Base-by-base conservation (phyloP, 352 stramenopile genomes). In the Pythium periplocum region DNA sequence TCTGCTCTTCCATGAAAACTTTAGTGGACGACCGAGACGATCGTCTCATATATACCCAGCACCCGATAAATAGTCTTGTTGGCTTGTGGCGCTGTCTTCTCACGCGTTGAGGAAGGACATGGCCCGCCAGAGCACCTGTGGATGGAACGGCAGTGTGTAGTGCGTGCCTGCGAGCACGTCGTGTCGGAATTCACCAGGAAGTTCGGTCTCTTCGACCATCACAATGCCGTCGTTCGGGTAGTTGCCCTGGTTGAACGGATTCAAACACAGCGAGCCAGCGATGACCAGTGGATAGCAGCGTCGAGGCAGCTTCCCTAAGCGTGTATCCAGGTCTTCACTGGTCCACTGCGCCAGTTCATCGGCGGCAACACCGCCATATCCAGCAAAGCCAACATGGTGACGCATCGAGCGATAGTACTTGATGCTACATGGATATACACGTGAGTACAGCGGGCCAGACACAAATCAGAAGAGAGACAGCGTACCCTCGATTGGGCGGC, bases 121-220 rank as follows among this genome's bases (percentile, higher is more conserved):
- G 17, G 17, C 17, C 17, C 17, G 17, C 17, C 17, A 26, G 17
- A 26, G 17, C 17, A 26, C 0, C 17, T 26, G 17, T 26, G 17
- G 17, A 26, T 26, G 17, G 17, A 26, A 26, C 17, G 17, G 17
- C 17, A 26, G 17, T 26, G 17, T 26, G 17, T 26, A 26, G 17
- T 26, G 17, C 17, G 17, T 26, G 17, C 17, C 17, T 26, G 17
- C 17, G 17, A 26, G 17, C 45, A 90, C 80, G 57, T 72, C 49
- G 33, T 90, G 77, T n/a, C 74, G 77, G 59, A 84, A 87, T 47
- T 90, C 71, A 26, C 80, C 80, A 6, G 80, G 80, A 12, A 90
- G 51, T 32, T 53, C 48, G 3, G 80, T 90, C 57, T 88, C 80
- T 26, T 87, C 71, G 30, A 88, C 50, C 64, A 74, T 84, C 12